phyloP scores from a whole-genome alignment of 371 early-diverging fungal genomes.

The Lichtheimia ramosa region DNA sequence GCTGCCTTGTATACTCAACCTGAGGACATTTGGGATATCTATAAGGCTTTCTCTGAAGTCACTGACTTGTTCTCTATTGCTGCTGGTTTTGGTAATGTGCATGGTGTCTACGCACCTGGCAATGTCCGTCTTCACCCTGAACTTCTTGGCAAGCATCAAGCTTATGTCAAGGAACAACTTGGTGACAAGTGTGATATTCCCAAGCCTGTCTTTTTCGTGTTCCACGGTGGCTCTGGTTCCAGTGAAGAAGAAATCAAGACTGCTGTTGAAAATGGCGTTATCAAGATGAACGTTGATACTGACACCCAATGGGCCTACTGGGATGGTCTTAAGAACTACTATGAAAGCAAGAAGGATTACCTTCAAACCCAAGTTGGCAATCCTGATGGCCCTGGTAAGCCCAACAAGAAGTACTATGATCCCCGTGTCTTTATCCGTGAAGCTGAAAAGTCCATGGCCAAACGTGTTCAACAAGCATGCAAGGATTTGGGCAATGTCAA shows the following conservation, averaged over 20 bases:
- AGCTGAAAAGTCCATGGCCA: slow-evolving; percentile 80
- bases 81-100: slow-evolving; percentile 88
- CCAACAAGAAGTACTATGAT: slow-evolving; percentile 94
- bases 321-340: slow-evolving; percentile 69
- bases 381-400: slow-evolving; percentile 85
- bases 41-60: slow-evolving; percentile 73
- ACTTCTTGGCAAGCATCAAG: slow-evolving; percentile 87
- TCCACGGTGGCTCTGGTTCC: slow-evolving; percentile 94
- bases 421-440: slow-evolving; percentile 62
- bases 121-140: slow-evolving; percentile 89
- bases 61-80: slow-evolving; percentile 86
- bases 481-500: slow-evolving; percentile 75
- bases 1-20: slow-evolving; percentile 86
- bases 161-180: slow-evolving; percentile 69
- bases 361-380: slow-evolving; percentile 90
- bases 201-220: slow-evolving; percentile 89
- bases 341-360: slow-evolving; percentile 71
- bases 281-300: slow-evolving; percentile 94
- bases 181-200: slow-evolving; percentile 32
- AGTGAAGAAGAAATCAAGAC: slow-evolving; percentile 76
- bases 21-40: slow-evolving; percentile 90
- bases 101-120: slow-evolving; percentile 91
- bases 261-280: slow-evolving; percentile 81
- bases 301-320: slow-evolving; percentile 86
- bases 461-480: slow-evolving; percentile 80